Evolutionary conservation across 2,329 filamentous ascomycete species (phyloP).

Genomic region (Sphaerulina vaccinii): DNA sequence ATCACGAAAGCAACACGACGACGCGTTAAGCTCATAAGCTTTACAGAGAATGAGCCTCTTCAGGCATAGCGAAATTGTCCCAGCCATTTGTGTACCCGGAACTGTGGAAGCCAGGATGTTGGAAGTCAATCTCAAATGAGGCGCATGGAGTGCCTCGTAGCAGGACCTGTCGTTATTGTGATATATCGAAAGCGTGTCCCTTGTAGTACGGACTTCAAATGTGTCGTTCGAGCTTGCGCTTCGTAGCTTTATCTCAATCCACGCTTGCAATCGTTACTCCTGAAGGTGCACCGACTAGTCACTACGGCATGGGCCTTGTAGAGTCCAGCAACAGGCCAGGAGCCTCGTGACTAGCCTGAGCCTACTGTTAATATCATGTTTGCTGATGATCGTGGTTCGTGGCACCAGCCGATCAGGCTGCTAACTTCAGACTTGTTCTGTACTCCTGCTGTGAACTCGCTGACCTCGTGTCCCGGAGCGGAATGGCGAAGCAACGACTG

Average conservation of each 20-base stretch:
- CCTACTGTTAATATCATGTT: too few species aligned
- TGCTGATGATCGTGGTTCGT: too few species aligned
- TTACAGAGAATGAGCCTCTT: background rate
- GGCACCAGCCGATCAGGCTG: too few species aligned
- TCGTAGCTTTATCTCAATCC: background rate
- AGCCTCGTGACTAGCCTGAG: too few species aligned
- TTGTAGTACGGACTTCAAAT: background rate
- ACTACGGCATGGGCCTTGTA: background rate
- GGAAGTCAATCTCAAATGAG: constrained; percentile 4
- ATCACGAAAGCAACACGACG: constrained; percentile 4
- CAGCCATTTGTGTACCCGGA: constrained; percentile 1
- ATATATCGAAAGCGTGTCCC: background rate
- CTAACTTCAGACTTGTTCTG: too few species aligned
- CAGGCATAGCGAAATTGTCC: constrained; percentile 4
- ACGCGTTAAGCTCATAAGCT: constrained; percentile 9
- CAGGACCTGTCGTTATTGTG: background rate
- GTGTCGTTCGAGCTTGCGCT: background rate
- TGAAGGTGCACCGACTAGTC: too few species aligned
- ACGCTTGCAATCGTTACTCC: too few species aligned
- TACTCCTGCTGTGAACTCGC: too few species aligned
- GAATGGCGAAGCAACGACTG: too few species aligned
- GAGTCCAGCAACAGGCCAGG: background rate
- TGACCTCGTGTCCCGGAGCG: too few species aligned
- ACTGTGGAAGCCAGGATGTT: background rate
- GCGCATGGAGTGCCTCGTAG: constrained; percentile 3